Conservation (phyloP, 176 grass and related monocot genomes). For the Rhynchospora breviuscula region DNA sequence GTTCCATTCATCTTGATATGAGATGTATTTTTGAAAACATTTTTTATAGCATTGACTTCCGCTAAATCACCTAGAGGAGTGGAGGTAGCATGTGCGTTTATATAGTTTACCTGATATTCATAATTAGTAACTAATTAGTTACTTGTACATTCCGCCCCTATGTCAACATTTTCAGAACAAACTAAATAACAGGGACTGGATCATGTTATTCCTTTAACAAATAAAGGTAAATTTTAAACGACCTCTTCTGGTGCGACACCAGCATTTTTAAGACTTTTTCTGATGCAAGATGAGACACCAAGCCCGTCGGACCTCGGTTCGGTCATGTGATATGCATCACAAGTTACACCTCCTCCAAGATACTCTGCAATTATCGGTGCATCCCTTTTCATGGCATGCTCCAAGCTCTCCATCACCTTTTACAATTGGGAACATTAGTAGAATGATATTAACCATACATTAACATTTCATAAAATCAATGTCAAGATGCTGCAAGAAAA, state of each 20-base stretch:
- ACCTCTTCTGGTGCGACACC: constrained; percentile 57
- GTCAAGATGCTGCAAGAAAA: background rate
- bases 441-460: background rate
- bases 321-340: constrained; percentile 52
- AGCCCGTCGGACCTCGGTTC: constrained; percentile 36
- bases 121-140: background rate
- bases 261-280: constrained; percentile 40
- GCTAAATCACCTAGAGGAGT: constrained; percentile 37
- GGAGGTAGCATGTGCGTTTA: constrained; percentile 60
- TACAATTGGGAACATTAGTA: background rate
- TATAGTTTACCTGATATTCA: constrained; percentile 45
- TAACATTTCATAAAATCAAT: background rate
- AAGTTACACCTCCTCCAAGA: constrained; percentile 46
- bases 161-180: background rate
- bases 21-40: constrained; percentile 35
- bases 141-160: background rate
- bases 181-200: background rate
- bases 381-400: constrained; percentile 45
- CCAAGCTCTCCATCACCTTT: constrained; percentile 48
- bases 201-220: no score
- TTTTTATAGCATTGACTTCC: constrained; percentile 37
- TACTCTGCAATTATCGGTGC: constrained; percentile 50
- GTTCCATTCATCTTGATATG: constrained; percentile 54
- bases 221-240: background rate
- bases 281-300: constrained; percentile 36